Evolutionary conservation across 495 filamentous ascomycete genomes (phyloP).

Genomic region (Cryomyces minteri): DNA sequence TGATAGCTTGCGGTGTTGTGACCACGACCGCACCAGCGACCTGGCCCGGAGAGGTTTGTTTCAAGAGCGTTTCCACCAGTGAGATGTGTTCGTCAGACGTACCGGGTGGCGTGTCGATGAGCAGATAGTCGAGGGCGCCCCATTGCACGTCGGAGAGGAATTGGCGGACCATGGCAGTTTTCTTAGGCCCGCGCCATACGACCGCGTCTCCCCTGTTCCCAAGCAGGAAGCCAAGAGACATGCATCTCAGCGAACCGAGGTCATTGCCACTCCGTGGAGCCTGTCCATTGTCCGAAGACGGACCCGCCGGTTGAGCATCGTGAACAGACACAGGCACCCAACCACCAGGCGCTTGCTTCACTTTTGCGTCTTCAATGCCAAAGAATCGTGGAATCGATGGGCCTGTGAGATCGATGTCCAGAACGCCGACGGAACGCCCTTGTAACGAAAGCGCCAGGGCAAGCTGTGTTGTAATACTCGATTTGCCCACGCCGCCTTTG

Average conservation of each 20-base stretch:
- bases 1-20: constrained; percentile 88
- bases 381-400: constrained; percentile 92
- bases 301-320: constrained; percentile 18
- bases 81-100: constrained; percentile 97
- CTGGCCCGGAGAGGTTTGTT: constrained; percentile 26
- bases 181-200: constrained; percentile 95
- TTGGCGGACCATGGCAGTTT: constrained; percentile 96
- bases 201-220: constrained; percentile 71
- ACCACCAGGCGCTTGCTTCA: constrained; percentile 72
- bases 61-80: constrained; percentile 67
- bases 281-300: not conserved
- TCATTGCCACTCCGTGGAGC: constrained; percentile 1
- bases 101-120: constrained; percentile 91
- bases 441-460: constrained; percentile 74
- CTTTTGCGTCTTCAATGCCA: constrained; percentile 70
- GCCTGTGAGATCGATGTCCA: constrained; percentile 91
- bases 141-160: constrained; percentile 88
- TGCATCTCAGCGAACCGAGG: constrained; percentile 58
- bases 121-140: constrained; percentile 69
- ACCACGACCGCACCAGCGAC: constrained; percentile 76
- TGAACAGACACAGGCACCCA: constrained; percentile 83
- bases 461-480: constrained; percentile 86
- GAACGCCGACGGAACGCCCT: constrained; percentile 76
- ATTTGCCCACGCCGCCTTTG: constrained; percentile 96
- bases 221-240: constrained; percentile 87